These are phyloP conservation scores for Moricandia arvensis DNA, from an alignment of 345 rosid species.

Conservation along the genomic window DNA sequence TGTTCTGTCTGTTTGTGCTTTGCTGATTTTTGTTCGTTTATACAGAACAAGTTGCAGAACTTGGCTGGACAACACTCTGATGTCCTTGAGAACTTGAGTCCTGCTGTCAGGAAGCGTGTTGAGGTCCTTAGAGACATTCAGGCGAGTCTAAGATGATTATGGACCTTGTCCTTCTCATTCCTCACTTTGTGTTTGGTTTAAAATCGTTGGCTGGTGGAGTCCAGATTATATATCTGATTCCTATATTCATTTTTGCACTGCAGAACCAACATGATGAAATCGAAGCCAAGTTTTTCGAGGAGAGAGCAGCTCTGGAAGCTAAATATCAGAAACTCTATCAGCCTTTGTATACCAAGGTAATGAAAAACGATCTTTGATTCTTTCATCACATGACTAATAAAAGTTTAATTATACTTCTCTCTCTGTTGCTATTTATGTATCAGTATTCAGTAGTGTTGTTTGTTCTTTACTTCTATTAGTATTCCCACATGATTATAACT, in stretches of 20 bases:
- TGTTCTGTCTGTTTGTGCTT: constrained; percentile 20
- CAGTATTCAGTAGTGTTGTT: neutral
- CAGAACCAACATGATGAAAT: constrained; percentile 84
- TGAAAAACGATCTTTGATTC: neutral
- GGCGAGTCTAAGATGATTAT: constrained; percentile 38
- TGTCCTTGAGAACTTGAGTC: constrained; percentile 63
- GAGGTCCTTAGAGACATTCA: constrained; percentile 90
- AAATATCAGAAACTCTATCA: constrained; percentile 82
- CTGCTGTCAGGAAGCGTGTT: constrained; percentile 77
- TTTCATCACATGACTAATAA: neutral
- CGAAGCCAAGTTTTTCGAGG: constrained; percentile 87
- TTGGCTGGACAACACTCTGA: constrained; percentile 79
- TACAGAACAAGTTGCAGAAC: constrained; percentile 75
- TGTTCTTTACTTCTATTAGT: neutral
- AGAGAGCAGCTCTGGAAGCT: constrained; percentile 87
- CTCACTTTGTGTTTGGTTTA: neutral
- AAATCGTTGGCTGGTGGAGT: neutral
- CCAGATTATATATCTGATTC: neutral
- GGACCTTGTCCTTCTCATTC: neutral
- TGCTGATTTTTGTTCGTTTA: neutral
- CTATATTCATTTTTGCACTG: neutral
- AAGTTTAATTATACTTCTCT: neutral
- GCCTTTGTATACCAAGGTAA: constrained; percentile 80
- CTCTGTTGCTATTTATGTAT: neutral
- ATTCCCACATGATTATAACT: neutral